A percentile compares a stretch with the other conserved stretches of the same genome.
These are phyloP conservation scores for Suillus spraguei DNA, from an alignment of 768 basidiomycete species.

Conservation along the genomic window DNA sequence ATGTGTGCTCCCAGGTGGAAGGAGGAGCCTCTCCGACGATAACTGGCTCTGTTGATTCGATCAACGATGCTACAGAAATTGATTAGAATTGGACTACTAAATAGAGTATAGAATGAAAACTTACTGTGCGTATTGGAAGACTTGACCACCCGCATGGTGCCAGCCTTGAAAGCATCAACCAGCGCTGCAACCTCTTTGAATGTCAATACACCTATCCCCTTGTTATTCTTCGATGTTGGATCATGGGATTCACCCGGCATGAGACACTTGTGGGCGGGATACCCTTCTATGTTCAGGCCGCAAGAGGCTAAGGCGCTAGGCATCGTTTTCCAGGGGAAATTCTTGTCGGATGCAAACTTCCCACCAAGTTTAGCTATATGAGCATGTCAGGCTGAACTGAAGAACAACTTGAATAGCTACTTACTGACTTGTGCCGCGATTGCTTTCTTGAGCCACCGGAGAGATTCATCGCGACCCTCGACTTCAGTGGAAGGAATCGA, in stretches of 20 bases:
- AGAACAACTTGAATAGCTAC: not conserved
- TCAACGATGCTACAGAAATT: not conserved
- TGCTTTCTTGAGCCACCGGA: constrained; percentile 1
- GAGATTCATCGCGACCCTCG: not conserved
- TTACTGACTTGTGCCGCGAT: not conserved
- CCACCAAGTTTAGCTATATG: not conserved
- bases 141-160: not conserved
- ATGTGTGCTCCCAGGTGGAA: not conserved
- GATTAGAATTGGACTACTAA: not conserved
- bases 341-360: not conserved
- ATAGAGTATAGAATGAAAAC: not conserved
- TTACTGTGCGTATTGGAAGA: not conserved
- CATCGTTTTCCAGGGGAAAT: constrained; percentile 3
- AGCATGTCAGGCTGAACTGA: not conserved
- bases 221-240: not conserved
- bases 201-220: not conserved
- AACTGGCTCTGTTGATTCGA: not conserved
- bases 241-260: not conserved
- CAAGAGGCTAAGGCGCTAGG: not conserved
- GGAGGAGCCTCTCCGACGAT: constrained; percentile 2
- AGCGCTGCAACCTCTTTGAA: not conserved
- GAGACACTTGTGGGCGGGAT: not conserved
- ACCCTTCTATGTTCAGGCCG: not conserved
- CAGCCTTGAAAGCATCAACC: not conserved
- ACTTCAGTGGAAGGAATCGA: not conserved